phyloP scores from a whole-genome alignment of 305 asterid genomes.

The Rubia balearica region DNA sequence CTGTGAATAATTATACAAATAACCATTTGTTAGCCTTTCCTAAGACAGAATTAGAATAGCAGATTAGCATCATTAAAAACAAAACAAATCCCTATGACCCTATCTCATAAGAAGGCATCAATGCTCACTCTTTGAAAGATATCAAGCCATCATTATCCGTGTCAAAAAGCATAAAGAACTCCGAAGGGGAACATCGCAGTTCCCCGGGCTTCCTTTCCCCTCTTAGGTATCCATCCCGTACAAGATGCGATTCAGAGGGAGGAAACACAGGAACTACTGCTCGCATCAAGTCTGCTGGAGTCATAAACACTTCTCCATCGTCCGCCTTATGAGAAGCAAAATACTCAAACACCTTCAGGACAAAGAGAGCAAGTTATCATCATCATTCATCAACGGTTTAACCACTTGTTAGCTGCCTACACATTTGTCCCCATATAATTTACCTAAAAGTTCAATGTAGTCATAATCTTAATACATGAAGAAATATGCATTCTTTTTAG shows the following conservation, averaged over 20 bases:
- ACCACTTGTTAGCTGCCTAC: no score
- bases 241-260: slow-evolving; percentile 79
- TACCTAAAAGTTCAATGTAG: no score
- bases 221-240: slow-evolving; percentile 82
- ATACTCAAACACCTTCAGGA: slow-evolving; percentile 68
- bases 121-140: slow-evolving; percentile 81
- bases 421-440: no score
- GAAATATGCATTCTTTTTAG: not conserved
- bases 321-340: slow-evolving; percentile 55
- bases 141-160: slow-evolving; percentile 71
- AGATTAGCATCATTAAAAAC: not conserved
- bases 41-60: not conserved
- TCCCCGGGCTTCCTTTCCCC: slow-evolving; percentile 91
- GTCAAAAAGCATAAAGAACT: slow-evolving; percentile 89
- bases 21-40: slow-evolving; percentile 20
- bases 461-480: no score
- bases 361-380: slow-evolving; percentile 12
- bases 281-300: slow-evolving; percentile 93
- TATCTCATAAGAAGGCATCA: slow-evolving; percentile 14
- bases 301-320: slow-evolving; percentile 68
- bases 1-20: slow-evolving; percentile 33
- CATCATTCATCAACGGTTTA: not conserved
- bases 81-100: slow-evolving; percentile 9
- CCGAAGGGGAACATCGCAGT: slow-evolving; percentile 71
- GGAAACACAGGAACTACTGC: slow-evolving; percentile 96